Conservation (phyloP, 768 basidiomycete genomes). For the Leccinum variicolor region DNA sequence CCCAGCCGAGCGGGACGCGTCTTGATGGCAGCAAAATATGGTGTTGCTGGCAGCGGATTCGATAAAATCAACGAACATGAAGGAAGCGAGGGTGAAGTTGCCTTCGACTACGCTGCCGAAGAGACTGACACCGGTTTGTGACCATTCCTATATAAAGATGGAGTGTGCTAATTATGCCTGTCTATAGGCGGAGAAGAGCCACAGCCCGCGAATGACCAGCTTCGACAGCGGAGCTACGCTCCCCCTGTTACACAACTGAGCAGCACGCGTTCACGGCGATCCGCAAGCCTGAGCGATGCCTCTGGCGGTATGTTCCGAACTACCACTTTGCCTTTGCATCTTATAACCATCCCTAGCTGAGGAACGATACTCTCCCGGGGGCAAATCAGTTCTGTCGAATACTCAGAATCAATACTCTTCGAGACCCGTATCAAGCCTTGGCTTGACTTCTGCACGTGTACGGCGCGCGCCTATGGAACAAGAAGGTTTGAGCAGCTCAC, state of each 20-base stretch:
- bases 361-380: constrained; percentile 25
- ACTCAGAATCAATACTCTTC: constrained; percentile 26
- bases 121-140: constrained; percentile 42
- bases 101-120: constrained; percentile 28
- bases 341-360: constrained; percentile 23
- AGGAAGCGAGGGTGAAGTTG: constrained; percentile 38
- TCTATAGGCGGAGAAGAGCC: constrained; percentile 31
- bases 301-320: constrained; percentile 24
- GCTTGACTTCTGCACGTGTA: constrained; percentile 36
- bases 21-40: constrained; percentile 39
- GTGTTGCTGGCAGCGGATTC: constrained; percentile 30
- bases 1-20: constrained; percentile 48
- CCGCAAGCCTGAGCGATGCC: constrained; percentile 76
- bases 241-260: constrained; percentile 35
- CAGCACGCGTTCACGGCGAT: constrained; percentile 60
- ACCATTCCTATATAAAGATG: constrained; percentile 6
- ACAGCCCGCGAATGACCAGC: constrained; percentile 21
- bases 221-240: constrained; percentile 28
- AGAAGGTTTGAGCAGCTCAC: constrained; percentile 33
- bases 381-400: constrained; percentile 11
- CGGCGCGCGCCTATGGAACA: constrained; percentile 43
- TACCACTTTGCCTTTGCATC: constrained; percentile 26
- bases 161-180: constrained; percentile 19
- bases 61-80: constrained; percentile 51
- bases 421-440: constrained; percentile 45